phyloP scores from a whole-genome alignment of 805 yeast genomes.

The Blastobotrys peoriensis region DNA sequence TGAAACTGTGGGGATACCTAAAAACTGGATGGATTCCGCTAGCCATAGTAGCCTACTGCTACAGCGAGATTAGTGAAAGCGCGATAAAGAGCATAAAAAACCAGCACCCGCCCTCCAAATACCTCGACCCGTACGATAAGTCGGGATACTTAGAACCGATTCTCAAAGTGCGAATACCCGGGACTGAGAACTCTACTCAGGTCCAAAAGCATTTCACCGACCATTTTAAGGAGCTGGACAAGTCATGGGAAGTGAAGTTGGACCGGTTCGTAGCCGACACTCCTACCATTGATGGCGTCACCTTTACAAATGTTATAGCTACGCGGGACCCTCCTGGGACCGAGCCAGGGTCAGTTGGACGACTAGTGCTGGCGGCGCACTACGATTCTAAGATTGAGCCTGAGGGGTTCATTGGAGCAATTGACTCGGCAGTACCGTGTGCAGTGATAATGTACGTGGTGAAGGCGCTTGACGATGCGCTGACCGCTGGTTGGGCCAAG shows the following conservation, averaged over 20 bases:
- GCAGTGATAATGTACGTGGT: constrained; percentile 45
- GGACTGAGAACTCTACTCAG: constrained; percentile 34
- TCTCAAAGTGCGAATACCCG: constrained; percentile 36
- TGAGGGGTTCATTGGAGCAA: constrained; percentile 54
- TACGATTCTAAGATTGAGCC: constrained; percentile 48
- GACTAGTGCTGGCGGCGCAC: constrained; percentile 45
- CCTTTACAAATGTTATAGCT: constrained; percentile 30
- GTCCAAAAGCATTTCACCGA: constrained; percentile 34
- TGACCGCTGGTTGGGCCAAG: constrained; percentile 20
- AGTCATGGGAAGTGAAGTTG: constrained; percentile 24
- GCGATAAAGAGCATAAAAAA: constrained; percentile 6
- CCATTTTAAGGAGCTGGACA: constrained; percentile 28
- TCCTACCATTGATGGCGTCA: constrained; percentile 33
- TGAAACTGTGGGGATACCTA: too few species aligned
- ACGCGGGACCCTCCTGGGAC: constrained; percentile 23
- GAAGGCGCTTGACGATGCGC: constrained; percentile 22
- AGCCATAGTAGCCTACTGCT: too few species aligned
- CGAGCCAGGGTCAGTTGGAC: constrained; percentile 20
- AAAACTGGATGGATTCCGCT: too few species aligned
- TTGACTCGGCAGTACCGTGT: constrained; percentile 55
- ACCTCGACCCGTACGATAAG: constrained; percentile 14
- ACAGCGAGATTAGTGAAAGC: too few species aligned
- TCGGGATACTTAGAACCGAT: constrained; percentile 27
- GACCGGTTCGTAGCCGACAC: constrained; percentile 31
- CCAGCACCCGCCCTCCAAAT: constrained; percentile 11